These are phyloP conservation scores for Phytopythium aichiense DNA, from an alignment of 352 stramenopile genomes.

Conservation along the genomic window DNA sequence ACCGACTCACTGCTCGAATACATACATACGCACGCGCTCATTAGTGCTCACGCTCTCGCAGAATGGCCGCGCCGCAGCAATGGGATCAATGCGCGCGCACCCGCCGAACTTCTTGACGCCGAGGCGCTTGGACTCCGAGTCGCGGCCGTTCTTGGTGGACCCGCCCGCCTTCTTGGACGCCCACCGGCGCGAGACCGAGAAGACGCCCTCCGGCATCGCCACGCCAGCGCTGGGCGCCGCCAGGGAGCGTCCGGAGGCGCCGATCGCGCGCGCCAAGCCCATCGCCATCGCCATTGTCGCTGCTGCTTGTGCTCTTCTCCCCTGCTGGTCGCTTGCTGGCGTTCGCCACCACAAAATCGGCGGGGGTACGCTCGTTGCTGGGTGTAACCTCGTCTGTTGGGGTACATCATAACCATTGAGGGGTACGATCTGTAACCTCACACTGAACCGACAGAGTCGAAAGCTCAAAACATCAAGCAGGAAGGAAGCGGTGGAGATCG, in stretches of 20 bases:
- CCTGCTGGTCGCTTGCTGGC: not conserved
- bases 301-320: not conserved
- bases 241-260: constrained; percentile 14
- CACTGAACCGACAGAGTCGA: constrained; percentile 9
- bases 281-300: constrained; percentile 67
- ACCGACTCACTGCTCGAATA: constrained; percentile 64
- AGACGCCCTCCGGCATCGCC: constrained; percentile 38
- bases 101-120: constrained; percentile 97
- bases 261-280: constrained; percentile 64
- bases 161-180: constrained; percentile 97
- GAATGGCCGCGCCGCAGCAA: too few relatives aligned
- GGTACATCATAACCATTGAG: not conserved
- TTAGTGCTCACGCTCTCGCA: too few relatives aligned
- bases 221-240: constrained; percentile 12
- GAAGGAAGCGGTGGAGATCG: not conserved
- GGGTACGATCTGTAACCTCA: constrained; percentile 15
- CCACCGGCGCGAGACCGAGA: constrained; percentile 51
- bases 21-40: not conserved
- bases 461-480: not conserved
- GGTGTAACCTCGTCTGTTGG: not conserved
- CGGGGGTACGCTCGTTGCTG: not conserved
- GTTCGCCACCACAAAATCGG: constrained; percentile 3
- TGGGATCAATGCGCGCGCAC: constrained; percentile 23
- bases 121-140: constrained; percentile 95
- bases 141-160: constrained; percentile 96